These are phyloP conservation scores for Solioccasus polychromus DNA, from an alignment of 768 basidiomycete species.

Conservation along the genomic window DNA sequence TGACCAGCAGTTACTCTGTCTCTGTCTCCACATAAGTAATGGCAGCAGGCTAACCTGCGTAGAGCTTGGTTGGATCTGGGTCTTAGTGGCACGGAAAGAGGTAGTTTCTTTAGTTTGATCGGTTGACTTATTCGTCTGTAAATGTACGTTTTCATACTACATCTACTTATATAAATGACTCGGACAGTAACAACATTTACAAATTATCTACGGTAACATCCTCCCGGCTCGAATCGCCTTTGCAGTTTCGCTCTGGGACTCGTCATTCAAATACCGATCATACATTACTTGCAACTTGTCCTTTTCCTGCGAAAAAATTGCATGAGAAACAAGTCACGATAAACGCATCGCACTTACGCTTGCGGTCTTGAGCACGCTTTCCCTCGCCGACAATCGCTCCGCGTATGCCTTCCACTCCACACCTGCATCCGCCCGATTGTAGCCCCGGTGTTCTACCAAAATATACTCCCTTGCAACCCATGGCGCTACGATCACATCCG, in stretches of 20 bases:
- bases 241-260: constrained; percentile 52
- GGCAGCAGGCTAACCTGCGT: too few species aligned
- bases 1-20: constrained; percentile 42
- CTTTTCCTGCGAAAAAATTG: too few species aligned
- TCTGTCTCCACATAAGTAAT: constrained; percentile 31
- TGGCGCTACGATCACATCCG: constrained; percentile 55
- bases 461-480: constrained; percentile 54
- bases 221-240: constrained; percentile 49
- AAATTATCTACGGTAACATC: constrained; percentile 39
- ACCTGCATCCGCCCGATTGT: constrained; percentile 41
- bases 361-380: constrained; percentile 45
- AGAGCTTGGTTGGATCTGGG: too few species aligned
- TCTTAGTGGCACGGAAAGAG: too few species aligned
- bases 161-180: too few species aligned
- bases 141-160: too few species aligned
- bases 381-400: constrained; percentile 38
- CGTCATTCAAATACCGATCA: constrained; percentile 54
- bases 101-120: too few species aligned
- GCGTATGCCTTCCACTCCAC: constrained; percentile 46
- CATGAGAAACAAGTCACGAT: too few species aligned
- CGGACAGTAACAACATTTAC: too few species aligned
- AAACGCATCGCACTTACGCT: too few species aligned
- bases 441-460: constrained; percentile 47
- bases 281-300: constrained; percentile 48
- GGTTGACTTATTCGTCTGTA: too few species aligned